phyloP scores from a whole-genome alignment of 2,329 filamentous ascomycete species.

The Sporothrix humicola region DNA sequence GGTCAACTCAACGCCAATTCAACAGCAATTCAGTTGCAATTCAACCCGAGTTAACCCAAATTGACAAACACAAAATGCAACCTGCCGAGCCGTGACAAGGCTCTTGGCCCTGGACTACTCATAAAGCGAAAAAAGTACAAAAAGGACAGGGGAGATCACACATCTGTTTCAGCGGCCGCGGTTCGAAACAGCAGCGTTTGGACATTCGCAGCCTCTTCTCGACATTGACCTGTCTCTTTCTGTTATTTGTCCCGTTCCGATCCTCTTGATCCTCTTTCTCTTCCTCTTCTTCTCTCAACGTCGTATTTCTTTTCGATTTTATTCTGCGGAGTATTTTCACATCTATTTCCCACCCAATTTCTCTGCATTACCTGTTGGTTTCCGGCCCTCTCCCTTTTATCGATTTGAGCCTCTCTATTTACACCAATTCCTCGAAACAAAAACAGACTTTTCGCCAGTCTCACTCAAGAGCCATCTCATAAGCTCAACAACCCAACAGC shows the following conservation, averaged over 20 bases:
- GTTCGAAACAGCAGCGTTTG: constrained; percentile 29
- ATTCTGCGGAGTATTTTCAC: not conserved
- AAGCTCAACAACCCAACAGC: too few species aligned
- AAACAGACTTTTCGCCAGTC: not conserved
- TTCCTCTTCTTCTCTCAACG: not conserved
- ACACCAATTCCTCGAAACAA: constrained; percentile 1
- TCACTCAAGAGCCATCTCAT: not conserved
- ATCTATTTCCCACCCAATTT: not conserved
- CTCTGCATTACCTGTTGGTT: not conserved
- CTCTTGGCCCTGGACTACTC: not conserved
- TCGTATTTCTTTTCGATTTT: constrained; percentile 11
- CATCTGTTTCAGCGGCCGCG: constrained; percentile 27
- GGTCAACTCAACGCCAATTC: not conserved
- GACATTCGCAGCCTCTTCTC: constrained; percentile 10
- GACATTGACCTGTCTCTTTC: not conserved
- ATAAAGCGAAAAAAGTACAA: not conserved
- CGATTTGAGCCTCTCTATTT: not conserved
- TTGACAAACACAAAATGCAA: not conserved
- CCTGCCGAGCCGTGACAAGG: not conserved
- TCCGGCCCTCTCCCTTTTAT: not conserved
- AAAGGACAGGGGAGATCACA: constrained; percentile 25
- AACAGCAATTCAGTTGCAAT: not conserved
- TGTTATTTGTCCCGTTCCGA: not conserved
- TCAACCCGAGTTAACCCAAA: not conserved
- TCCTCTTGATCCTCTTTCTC: not conserved